Evolutionary conservation across 2,329 filamentous ascomycete genomes (phyloP).

Genomic region (Phyllosticta capitalensis): DNA sequence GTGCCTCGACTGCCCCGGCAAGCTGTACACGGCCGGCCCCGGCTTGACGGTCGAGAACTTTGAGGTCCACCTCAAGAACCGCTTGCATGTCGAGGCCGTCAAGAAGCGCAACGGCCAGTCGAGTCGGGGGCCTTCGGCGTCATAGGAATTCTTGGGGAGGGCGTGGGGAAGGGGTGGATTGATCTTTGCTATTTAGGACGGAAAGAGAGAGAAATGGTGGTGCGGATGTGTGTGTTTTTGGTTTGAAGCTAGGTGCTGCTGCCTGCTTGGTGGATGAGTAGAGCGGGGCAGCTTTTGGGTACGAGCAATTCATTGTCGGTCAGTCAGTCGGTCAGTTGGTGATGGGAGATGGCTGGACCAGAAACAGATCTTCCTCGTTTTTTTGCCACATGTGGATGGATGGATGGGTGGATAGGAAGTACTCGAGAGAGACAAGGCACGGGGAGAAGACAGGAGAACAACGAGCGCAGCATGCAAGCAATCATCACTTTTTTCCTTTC

Average conservation of each 20-base stretch:
- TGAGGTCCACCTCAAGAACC: conserved; percentile 82
- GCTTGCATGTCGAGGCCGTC: conserved; percentile 47
- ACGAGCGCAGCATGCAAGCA: background rate
- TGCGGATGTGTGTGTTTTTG: background rate
- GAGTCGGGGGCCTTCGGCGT: background rate
- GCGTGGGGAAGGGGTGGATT: background rate
- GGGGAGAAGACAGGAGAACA: too few relatives aligned
- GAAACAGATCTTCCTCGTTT: too few relatives aligned
- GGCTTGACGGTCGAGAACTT: conserved; percentile 83
- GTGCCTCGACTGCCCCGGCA: conserved; percentile 86
- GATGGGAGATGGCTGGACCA: background rate
- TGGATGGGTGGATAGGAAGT: background rate
- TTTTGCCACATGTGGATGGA: too few relatives aligned
- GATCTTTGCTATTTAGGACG: conserved; percentile 4
- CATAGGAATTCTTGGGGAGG: background rate
- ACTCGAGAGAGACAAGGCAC: too few relatives aligned
- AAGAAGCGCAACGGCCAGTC: conserved; percentile 20
- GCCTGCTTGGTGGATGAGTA: background rate
- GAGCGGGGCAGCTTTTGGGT: conserved; percentile 1
- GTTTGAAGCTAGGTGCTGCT: background rate
- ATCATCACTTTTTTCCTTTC: background rate
- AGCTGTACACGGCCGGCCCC: conserved; percentile 84
- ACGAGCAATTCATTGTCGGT: background rate
- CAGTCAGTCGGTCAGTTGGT: background rate
- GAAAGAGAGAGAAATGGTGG: background rate